Conservation (phyloP, 345 rosid species). For the Arabis hirsuta region DNA sequence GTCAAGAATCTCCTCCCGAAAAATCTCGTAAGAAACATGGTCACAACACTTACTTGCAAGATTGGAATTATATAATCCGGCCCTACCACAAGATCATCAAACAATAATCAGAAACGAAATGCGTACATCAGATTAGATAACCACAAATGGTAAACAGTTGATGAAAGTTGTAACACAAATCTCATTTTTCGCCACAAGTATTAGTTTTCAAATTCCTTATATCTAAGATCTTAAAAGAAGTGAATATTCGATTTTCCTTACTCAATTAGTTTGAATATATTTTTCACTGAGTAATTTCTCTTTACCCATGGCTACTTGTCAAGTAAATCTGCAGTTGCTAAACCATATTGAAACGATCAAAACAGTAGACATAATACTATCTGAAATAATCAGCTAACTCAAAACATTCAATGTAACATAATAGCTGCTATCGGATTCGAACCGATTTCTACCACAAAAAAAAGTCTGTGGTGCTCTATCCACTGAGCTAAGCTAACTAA, state of each 20-base stretch:
- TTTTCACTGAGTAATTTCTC: too few relatives aligned
- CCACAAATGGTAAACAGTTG: not conserved
- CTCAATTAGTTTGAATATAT: too few relatives aligned
- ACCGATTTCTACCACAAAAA: slow-evolving; percentile 40
- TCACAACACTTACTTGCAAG: not conserved
- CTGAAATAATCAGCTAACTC: not conserved
- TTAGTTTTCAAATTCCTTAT: too few relatives aligned
- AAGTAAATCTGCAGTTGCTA: slow-evolving; percentile 4
- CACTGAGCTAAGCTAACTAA: slow-evolving; percentile 20
- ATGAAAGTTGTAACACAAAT: not conserved
- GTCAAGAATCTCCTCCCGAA: slow-evolving; percentile 65
- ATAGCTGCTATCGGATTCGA: slow-evolving; percentile 37
- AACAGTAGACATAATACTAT: too few relatives aligned
- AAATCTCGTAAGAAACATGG: slow-evolving; percentile 69
- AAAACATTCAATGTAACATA: not conserved
- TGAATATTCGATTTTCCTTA: too few relatives aligned
- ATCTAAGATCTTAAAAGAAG: too few relatives aligned
- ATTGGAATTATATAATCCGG: not conserved
- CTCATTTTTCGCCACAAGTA: not conserved
- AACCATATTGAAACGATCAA: not conserved
- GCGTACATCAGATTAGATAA: not conserved
- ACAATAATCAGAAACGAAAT: not conserved
- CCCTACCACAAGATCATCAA: not conserved
- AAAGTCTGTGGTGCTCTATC: slow-evolving; percentile 27
- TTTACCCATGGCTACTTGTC: slow-evolving; percentile 39